Conservation (phyloP, 2,329 filamentous ascomycete genomes). For the Pseudocercospora fuligena region DNA sequence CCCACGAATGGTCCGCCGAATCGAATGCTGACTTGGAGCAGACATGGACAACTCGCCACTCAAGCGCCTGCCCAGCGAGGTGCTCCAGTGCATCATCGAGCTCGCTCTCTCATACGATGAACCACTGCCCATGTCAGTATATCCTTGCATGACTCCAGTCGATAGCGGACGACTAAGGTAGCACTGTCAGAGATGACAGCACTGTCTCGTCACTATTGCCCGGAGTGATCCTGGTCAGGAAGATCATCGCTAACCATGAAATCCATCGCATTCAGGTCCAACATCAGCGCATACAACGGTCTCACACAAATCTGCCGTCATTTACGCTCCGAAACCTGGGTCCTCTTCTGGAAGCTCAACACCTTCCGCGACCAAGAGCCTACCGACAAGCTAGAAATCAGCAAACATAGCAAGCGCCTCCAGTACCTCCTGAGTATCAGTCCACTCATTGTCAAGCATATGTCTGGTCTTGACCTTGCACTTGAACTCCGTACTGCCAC, state of each 20-base stretch:
- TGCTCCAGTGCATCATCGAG: neutral
- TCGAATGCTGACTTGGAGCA: neutral
- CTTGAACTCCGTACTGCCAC: neutral
- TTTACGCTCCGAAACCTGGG: neutral
- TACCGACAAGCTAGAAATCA: neutral
- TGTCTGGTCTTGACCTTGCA: neutral
- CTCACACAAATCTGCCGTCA: neutral
- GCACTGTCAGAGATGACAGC: no score
- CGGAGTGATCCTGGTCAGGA: no score
- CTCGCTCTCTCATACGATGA: neutral
- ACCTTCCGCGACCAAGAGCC: constrained; percentile 3
- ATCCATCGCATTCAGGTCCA: no score
- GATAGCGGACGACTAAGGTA: no score
- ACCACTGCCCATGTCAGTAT: neutral
- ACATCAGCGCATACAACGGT: neutral
- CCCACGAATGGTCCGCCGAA: neutral
- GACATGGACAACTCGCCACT: neutral
- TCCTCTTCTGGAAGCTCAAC: neutral
- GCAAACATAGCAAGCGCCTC: neutral
- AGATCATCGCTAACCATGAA: no score
- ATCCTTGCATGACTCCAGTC: no score
- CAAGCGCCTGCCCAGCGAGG: neutral
- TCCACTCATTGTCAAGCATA: neutral
- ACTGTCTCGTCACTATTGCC: no score
- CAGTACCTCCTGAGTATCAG: neutral